These are phyloP conservation scores for Hanseniaspora clermontiae DNA, from an alignment of 805 yeast genomes.

Conservation along the genomic window DNA sequence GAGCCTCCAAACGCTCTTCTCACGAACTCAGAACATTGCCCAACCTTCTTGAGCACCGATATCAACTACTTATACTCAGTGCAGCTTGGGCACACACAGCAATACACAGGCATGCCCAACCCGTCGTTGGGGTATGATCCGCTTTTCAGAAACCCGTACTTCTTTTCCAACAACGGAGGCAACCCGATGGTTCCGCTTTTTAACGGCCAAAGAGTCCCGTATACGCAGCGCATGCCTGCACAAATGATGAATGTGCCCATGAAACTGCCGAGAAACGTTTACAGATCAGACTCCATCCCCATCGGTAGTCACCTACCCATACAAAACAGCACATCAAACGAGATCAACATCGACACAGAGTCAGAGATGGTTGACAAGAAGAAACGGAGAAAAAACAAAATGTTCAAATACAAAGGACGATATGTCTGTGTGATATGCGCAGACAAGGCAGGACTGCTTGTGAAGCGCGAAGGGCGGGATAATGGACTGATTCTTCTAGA, in stretches of 20 bases:
- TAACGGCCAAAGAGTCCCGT: too few species aligned
- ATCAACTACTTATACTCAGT: not conserved
- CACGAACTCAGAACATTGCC: too few species aligned
- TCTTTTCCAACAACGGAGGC: not conserved
- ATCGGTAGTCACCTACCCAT: not conserved
- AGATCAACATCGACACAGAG: not conserved
- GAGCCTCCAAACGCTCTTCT: not conserved
- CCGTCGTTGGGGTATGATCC: not conserved
- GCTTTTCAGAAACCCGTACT: not conserved
- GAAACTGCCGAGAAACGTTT: not conserved
- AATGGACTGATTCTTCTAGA: not conserved
- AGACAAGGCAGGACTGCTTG: not conserved
- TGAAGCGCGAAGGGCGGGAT: not conserved
- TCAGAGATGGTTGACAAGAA: not conserved
- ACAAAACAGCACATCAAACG: not conserved
- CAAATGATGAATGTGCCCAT: too few species aligned
- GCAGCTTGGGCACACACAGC: not conserved
- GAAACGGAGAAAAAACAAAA: slow-evolving; percentile 1
- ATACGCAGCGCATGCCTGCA: too few species aligned
- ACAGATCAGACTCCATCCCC: not conserved
- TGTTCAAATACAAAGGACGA: slow-evolving; percentile 2
- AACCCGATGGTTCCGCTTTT: not conserved
- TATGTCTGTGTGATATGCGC: slow-evolving; percentile 13
- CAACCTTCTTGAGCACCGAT: not conserved
- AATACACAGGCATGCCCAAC: not conserved